A percentile compares a stretch with the other conserved stretches of the same genome.
Conservation (phyloP, 768 basidiomycete species). For the Macrolepiota dolichaula region DNA sequence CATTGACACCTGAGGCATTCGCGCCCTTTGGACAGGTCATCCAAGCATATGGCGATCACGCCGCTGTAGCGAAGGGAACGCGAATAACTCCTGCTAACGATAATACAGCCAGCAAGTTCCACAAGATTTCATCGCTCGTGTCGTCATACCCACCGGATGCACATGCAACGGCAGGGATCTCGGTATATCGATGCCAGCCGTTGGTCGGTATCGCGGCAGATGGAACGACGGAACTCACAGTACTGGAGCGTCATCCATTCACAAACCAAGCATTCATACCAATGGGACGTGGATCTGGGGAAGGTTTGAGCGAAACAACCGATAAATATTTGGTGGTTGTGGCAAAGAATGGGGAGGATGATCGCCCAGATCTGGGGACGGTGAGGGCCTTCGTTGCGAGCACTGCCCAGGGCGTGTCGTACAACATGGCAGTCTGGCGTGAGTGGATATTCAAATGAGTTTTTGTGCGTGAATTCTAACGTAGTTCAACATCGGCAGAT, state of each 20-base stretch:
- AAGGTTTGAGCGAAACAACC: constrained; percentile 45
- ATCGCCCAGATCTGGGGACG: constrained; percentile 71
- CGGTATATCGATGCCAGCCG: constrained; percentile 79
- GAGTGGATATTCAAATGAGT: constrained; percentile 32
- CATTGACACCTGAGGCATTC: constrained; percentile 85
- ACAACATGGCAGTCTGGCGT: constrained; percentile 89
- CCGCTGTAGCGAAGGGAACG: constrained; percentile 63
- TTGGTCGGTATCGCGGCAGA: constrained; percentile 40
- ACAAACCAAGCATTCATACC: constrained; percentile 95
- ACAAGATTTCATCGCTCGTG: constrained; percentile 76
- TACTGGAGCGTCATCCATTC: constrained; percentile 86
- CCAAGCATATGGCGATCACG: constrained; percentile 74
- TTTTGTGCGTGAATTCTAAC: constrained; percentile 5
- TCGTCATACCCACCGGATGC: constrained; percentile 59
- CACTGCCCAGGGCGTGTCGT: constrained; percentile 81
- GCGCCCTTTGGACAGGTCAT: constrained; percentile 87
- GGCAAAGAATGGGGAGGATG: constrained; percentile 72
- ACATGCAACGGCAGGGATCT: constrained; percentile 65
- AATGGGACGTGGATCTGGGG: constrained; percentile 66
- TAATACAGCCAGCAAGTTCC: constrained; percentile 90
- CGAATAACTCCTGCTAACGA: constrained; percentile 82
- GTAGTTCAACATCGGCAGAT: constrained; percentile 42
- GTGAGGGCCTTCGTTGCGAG: constrained; percentile 81
- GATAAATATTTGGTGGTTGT: constrained; percentile 81
- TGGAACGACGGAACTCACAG: constrained; percentile 55